phyloP scores from a whole-genome alignment of 163 green algal species.

The Chloroidium sp. region DNA sequence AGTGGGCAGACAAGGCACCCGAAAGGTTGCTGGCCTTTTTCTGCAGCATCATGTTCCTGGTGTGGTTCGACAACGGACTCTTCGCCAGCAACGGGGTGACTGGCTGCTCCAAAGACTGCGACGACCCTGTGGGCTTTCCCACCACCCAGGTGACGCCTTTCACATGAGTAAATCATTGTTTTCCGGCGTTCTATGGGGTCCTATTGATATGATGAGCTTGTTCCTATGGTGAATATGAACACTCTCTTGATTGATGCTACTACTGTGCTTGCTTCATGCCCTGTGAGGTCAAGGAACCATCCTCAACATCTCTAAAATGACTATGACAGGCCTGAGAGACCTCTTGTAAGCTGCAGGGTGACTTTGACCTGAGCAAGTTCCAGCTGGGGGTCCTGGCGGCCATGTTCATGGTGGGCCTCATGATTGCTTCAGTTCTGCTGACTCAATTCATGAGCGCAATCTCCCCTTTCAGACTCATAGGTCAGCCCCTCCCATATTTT shows the following conservation, averaged over 20 bases:
- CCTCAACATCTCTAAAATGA: too few relatives aligned
- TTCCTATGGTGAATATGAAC: too few relatives aligned
- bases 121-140: background rate
- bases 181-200: background rate
- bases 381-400: conserved; percentile 68
- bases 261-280: too few relatives aligned
- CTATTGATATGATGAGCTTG: background rate
- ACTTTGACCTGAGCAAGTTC: conserved; percentile 79
- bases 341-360: conserved; percentile 42
- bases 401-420: conserved; percentile 82
- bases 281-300: too few relatives aligned
- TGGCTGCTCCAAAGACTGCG: background rate
- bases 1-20: too few relatives aligned
- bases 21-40: conserved; percentile 73
- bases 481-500: conserved; percentile 1
- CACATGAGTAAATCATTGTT: background rate
- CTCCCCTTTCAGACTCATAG: conserved; percentile 79
- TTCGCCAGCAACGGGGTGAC: conserved; percentile 90
- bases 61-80: conserved; percentile 79
- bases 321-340: too few relatives aligned
- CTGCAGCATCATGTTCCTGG: conserved; percentile 71
- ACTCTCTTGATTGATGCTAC: too few relatives aligned
- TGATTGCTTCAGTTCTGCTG: conserved; percentile 83
- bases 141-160: background rate
- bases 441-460: conserved; percentile 64